Percentiles rank a stretch among this genome's conserved stretches.
Conservation (phyloP, 441 rosid genomes). For the Euphorbia celastroides region DNA sequence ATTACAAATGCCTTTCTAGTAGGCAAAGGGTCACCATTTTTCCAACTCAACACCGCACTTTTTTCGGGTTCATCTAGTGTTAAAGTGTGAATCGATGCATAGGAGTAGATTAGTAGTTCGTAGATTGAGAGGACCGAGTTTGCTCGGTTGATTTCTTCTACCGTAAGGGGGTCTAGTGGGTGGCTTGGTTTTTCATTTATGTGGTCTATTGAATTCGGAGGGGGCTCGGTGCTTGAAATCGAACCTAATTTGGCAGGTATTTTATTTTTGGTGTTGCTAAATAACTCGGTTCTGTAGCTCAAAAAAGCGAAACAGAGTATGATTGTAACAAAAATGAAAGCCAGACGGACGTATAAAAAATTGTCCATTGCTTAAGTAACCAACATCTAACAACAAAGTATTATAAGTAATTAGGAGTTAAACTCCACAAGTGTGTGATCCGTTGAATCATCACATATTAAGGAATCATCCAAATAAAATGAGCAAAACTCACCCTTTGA, state of each 20-base stretch:
- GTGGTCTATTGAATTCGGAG: slow-evolving; percentile 18
- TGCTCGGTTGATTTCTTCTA: slow-evolving; percentile 37
- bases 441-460: background rate
- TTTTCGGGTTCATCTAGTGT: slow-evolving; percentile 58
- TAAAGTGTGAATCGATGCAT: slow-evolving; percentile 36
- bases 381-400: background rate
- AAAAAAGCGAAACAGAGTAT: slow-evolving; percentile 17
- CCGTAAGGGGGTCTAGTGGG: slow-evolving; percentile 61
- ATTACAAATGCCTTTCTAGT: slow-evolving; percentile 43
- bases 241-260: slow-evolving; percentile 1
- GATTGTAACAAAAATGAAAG: slow-evolving; percentile 19
- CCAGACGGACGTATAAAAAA: slow-evolving; percentile 11
- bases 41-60: slow-evolving; percentile 40
- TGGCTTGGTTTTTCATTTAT: slow-evolving; percentile 29
- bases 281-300: background rate
- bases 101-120: slow-evolving; percentile 21
- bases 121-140: slow-evolving; percentile 34
- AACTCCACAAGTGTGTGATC: background rate
- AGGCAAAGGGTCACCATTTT: slow-evolving; percentile 34
- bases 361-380: slow-evolving; percentile 13
- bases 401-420: background rate
- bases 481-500: too few relatives aligned
- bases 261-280: background rate
- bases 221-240: background rate
- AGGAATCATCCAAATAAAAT: background rate